Conservation (phyloP, 2,329 filamentous ascomycete species). For the Westerdykella sp. region DNA sequence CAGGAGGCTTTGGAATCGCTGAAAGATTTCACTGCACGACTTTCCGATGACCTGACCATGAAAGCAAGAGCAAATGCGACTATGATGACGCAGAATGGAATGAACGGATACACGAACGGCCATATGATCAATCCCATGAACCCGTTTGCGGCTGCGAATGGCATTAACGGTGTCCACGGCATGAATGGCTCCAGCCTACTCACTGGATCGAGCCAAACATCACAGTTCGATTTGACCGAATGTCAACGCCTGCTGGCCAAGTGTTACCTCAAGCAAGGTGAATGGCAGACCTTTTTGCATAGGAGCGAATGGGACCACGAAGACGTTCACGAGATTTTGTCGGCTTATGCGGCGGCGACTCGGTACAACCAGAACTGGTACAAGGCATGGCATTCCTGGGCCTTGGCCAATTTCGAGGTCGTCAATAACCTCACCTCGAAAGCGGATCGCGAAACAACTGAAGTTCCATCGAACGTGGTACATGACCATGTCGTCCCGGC, state of each 20-base stretch:
- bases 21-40: slow-evolving; percentile 54
- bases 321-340: slow-evolving; percentile 78
- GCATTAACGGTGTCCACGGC: slow-evolving; percentile 46
- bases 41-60: slow-evolving; percentile 54
- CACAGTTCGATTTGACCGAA: slow-evolving; percentile 43
- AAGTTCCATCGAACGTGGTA: slow-evolving; percentile 61
- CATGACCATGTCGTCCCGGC: slow-evolving; percentile 89
- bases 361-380: slow-evolving; percentile 94
- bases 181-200: slow-evolving; percentile 31
- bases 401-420: slow-evolving; percentile 95
- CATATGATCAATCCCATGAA: slow-evolving; percentile 30
- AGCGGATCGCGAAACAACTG: slow-evolving; percentile 53
- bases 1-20: slow-evolving; percentile 49
- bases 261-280: slow-evolving; percentile 91
- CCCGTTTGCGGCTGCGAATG: slow-evolving; percentile 40
- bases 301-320: slow-evolving; percentile 84
- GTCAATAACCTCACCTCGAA: slow-evolving; percentile 72
- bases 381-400: slow-evolving; percentile 99
- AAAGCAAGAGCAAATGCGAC: slow-evolving; percentile 30
- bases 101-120: slow-evolving; percentile 45
- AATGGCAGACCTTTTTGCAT: slow-evolving; percentile 86
- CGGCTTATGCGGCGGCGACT: slow-evolving; percentile 87
- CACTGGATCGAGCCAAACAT: slow-evolving; percentile 20
- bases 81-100: slow-evolving; percentile 36
- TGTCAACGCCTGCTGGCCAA: slow-evolving; percentile 74